These are phyloP conservation scores for Hemerocallis citrina DNA, from an alignment of 106 monocot genomes.

Conservation along the genomic window DNA sequence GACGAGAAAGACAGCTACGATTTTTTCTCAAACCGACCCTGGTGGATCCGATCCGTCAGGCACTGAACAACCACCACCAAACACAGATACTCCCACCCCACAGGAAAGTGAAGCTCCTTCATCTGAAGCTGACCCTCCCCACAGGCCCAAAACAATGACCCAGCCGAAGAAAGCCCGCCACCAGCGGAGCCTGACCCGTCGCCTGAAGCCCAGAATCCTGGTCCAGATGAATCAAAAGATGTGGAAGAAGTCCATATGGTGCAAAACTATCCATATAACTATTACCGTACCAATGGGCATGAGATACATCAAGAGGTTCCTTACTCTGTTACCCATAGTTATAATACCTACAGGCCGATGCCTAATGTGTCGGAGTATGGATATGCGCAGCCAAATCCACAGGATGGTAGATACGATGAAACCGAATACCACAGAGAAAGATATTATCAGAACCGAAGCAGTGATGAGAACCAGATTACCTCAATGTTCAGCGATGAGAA, in stretches of 20 bases:
- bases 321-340: conserved; percentile 25
- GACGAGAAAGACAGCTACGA: conserved; percentile 34
- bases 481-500: conserved; percentile 77
- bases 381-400: neutral
- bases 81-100: neutral
- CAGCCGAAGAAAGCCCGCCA: neutral
- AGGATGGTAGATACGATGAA: neutral
- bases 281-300: conserved; percentile 7
- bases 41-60: neutral
- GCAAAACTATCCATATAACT: conserved; percentile 33
- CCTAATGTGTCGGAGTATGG: conserved; percentile 7
- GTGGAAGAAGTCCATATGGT: conserved; percentile 35
- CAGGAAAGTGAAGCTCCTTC: conserved; percentile 1
- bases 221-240: conserved; percentile 3
- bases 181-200: neutral
- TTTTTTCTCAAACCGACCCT: conserved; percentile 32
- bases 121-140: neutral
- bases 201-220: neutral
- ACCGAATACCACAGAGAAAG: conserved; percentile 6
- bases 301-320: conserved; percentile 12
- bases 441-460: conserved; percentile 10
- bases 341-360: conserved; percentile 23
- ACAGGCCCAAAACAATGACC: neutral
- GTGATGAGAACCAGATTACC: conserved; percentile 22
- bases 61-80: conserved; percentile 17